These are phyloP conservation scores for Coprinopsis strossmayeri DNA, from an alignment of 768 basidiomycete genomes.

Conservation along the genomic window DNA sequence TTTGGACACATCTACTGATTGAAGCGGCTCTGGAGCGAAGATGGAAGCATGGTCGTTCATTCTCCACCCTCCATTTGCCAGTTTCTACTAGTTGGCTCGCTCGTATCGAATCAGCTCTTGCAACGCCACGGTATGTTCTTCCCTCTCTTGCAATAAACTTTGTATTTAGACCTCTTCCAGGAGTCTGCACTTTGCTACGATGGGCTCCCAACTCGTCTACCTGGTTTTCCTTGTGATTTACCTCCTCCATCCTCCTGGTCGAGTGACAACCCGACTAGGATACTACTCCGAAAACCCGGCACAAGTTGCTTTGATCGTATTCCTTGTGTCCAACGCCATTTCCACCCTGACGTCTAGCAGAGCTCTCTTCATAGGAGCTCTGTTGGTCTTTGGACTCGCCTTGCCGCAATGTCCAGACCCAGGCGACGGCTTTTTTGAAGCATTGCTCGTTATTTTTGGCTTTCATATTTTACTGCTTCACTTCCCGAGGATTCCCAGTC, in stretches of 20 bases:
- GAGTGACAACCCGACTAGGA: constrained; percentile 3
- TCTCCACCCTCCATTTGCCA: neutral
- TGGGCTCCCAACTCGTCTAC: constrained; percentile 36
- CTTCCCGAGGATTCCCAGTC: constrained; percentile 36
- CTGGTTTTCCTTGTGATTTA: constrained; percentile 36
- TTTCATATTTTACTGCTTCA: constrained; percentile 42
- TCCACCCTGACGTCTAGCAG: constrained; percentile 20
- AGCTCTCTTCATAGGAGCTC: constrained; percentile 29
- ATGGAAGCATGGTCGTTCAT: constrained; percentile 30
- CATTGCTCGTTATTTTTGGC: constrained; percentile 33
- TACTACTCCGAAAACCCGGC: neutral
- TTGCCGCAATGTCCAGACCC: constrained; percentile 30
- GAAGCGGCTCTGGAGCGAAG: constrained; percentile 28
- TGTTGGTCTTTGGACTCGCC: constrained; percentile 37
- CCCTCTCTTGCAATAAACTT: constrained; percentile 28
- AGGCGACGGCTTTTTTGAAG: constrained; percentile 30
- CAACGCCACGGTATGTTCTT: constrained; percentile 11
- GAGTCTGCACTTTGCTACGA: constrained; percentile 28
- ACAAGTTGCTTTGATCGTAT: neutral
- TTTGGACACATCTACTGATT: constrained; percentile 35
- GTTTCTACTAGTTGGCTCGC: neutral
- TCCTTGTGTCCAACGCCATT: neutral
- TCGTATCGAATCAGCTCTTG: neutral
- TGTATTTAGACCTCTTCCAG: constrained; percentile 32
- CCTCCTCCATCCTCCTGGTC: constrained; percentile 32